phyloP scores from a whole-genome alignment of 352 stramenopile species.

The Lagenidium sp. region DNA sequence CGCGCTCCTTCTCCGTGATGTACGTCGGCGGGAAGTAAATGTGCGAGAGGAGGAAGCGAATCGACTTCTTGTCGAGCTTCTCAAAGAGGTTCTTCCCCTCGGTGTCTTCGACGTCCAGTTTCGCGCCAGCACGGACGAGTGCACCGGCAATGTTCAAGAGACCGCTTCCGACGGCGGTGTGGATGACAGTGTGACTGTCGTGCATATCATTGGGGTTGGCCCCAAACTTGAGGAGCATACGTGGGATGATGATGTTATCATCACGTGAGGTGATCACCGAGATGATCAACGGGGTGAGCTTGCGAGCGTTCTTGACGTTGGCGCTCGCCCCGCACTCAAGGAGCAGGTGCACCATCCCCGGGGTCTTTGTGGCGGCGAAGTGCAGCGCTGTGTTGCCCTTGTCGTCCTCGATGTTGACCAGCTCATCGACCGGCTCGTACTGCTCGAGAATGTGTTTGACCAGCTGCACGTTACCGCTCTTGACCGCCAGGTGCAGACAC shows the following conservation, averaged over 20 bases:
- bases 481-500: constrained; percentile 69
- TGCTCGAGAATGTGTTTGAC: constrained; percentile 80
- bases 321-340: constrained; percentile 67
- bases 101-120: constrained; percentile 82
- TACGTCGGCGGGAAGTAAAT: constrained; percentile 85
- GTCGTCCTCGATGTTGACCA: constrained; percentile 81
- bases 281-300: constrained; percentile 81
- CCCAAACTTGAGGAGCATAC: constrained; percentile 84
- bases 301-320: constrained; percentile 84
- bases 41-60: constrained; percentile 65
- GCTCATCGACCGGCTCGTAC: constrained; percentile 67
- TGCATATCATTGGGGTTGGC: constrained; percentile 87
- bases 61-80: constrained; percentile 64
- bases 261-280: constrained; percentile 81
- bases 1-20: constrained; percentile 80
- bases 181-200: constrained; percentile 80
- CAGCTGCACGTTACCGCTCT: constrained; percentile 74
- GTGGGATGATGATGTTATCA: constrained; percentile 74
- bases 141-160: constrained; percentile 70
- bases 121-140: constrained; percentile 70
- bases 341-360: constrained; percentile 72
- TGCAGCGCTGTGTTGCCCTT: constrained; percentile 84
- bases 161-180: constrained; percentile 63
- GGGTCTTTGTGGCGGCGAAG: constrained; percentile 82
- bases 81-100: constrained; percentile 83